Base-by-base conservation (phyloP, 164 flowering plant genomes). In the Saururus chinensis region DNA sequence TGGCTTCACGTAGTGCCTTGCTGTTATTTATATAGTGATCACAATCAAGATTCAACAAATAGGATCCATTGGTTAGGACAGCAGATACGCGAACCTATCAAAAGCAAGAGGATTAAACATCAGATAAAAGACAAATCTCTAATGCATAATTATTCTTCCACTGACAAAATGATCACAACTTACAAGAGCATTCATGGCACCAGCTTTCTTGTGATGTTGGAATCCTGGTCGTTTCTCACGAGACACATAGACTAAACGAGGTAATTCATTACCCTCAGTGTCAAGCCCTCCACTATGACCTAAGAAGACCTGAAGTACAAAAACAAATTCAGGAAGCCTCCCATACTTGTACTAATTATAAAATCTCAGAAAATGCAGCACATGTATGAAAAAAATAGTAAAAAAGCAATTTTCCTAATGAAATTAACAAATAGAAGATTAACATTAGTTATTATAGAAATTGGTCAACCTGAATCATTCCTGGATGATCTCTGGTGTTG, bases 101-200 rank as follows among this genome's bases (percentile, higher is more conserved):
- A 21, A 16, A 24, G 56, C 21, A 40, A 14, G 45, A 45, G 9
- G 37, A 7, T 20, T 51, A 21, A 54, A 8, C 40, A 62, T 57
- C 53, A 61, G 40, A 40, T 7, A 40, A 17, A 0, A 19, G 40
- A 61, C 52, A 53, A 4, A 45, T 53, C 21, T 11, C 16, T 12
- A 35, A 64, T 35, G 17, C 41, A 57, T 35, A 20, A 56, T 40
- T 22, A 30, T 51, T 22, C 49, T 53, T 52, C 55, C 40, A 53
- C 22, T 8, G 21, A 40, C 4, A 49, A 25, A 25, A 48, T 40
- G 52, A 52, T 30, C 57, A 49, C 20, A 24, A 67, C 70, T 73
- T 65, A 84, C 88, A 76, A 81, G 76, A 21, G 88, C 72, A 76
- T 84, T 84, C 88, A 84, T 84, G 35, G 88, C 88, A 49, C 88